Percentiles rank a stretch among this genome's conserved stretches.
phyloP scores from a whole-genome alignment of 495 filamentous ascomycete genomes.

The Astrothelium macrocarpum region DNA sequence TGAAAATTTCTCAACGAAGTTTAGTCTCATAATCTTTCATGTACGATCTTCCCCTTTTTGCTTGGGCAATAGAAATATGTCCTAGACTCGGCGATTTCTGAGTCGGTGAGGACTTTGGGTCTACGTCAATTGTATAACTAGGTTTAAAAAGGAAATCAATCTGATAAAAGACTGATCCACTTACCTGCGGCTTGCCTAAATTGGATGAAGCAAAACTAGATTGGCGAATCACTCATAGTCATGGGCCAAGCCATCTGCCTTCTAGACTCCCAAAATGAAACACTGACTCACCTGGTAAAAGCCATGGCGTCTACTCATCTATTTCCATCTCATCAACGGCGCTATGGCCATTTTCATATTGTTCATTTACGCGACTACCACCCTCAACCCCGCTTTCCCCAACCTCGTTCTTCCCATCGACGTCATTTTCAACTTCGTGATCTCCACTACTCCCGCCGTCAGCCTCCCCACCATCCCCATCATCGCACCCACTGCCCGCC shows the following conservation, averaged over 20 bases:
- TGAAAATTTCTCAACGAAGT: not conserved
- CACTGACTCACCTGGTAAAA: not conserved
- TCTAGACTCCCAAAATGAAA: not conserved
- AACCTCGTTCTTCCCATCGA: not conserved
- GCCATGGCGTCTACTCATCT: not conserved
- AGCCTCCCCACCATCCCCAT: not conserved
- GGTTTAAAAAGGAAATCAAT: not conserved
- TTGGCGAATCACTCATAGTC: not conserved
- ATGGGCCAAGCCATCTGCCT: not conserved
- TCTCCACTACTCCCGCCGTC: not conserved
- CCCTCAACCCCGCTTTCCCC: not conserved
- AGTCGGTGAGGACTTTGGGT: not conserved
- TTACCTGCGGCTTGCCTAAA: not conserved
- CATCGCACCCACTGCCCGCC: not conserved
- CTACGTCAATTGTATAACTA: not conserved
- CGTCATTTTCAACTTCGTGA: not conserved
- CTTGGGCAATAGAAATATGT: not conserved
- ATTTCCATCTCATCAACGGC: not conserved
- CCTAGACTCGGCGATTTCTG: not conserved
- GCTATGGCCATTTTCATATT: not conserved
- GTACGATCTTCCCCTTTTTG: not conserved
- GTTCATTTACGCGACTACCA: not conserved
- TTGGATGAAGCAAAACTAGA: not conserved
- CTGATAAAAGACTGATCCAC: not conserved
- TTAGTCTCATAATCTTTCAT: not conserved